Percentiles rank a stretch among this genome's conserved stretches.
These are phyloP conservation scores for Kwoniella shandongensis DNA, from an alignment of 768 basidiomycete species.

Conservation along the genomic window DNA sequence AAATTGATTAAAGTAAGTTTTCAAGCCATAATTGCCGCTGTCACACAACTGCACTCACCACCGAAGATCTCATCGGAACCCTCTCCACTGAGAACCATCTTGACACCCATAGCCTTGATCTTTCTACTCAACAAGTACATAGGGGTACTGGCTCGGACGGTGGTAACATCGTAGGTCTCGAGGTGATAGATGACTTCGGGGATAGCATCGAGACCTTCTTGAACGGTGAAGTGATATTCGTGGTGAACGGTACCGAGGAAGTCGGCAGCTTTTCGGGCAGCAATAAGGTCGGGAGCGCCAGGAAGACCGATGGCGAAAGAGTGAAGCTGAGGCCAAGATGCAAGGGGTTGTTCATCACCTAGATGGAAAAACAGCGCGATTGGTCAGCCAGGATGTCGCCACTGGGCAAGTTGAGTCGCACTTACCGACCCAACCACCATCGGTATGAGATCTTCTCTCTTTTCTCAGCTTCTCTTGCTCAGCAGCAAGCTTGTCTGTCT, in stretches of 20 bases:
- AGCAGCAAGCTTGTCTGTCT: constrained; percentile 85
- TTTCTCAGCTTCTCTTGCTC: constrained; percentile 73
- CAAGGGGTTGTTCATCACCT: constrained; percentile 60
- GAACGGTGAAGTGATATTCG: constrained; percentile 96
- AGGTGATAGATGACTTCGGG: constrained; percentile 97
- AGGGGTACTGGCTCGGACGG: constrained; percentile 93
- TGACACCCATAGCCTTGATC: constrained; percentile 99
- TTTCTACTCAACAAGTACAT: constrained; percentile 98
- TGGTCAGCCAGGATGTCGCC: background rate
- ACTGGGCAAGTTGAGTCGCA: background rate
- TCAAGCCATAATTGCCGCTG: background rate
- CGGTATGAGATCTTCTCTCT: constrained; percentile 51
- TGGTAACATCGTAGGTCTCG: constrained; percentile 98
- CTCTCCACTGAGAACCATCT: constrained; percentile 98
- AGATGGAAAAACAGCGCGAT: constrained; percentile 24
- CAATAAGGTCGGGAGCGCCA: constrained; percentile 90
- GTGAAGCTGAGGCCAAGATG: constrained; percentile 92
- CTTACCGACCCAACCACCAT: constrained; percentile 38
- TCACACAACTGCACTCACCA: constrained; percentile 58
- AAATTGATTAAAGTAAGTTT: background rate
- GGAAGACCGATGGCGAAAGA: constrained; percentile 96
- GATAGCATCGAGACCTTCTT: constrained; percentile 95
- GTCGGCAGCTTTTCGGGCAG: constrained; percentile 88
- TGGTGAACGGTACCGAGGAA: constrained; percentile 94
- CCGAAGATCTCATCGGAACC: constrained; percentile 97